Percentiles rank a stretch among this genome's conserved stretches.
Conservation (phyloP, 129 eudicot genomes). For the Helianthus annuus region HanXRQr2.0-SUNRISE NC_035443.2:189810377-189810876, state of each 20-base stretch:
- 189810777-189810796: no score
- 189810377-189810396: constrained; percentile 97
- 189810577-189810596: constrained; percentile 34
- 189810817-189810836: constrained; percentile 74
- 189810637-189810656: constrained; percentile 48
- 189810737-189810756: no score
- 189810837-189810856: constrained; percentile 3
- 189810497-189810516: constrained; percentile 56
- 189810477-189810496: constrained; percentile 63
- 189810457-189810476: constrained; percentile 73
- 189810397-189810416: constrained; percentile 61
- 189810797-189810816: no score
- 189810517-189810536: constrained; percentile 83
- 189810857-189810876: neutral
- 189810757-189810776: no score
- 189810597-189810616: constrained; percentile 57
- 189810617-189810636: constrained; percentile 60
- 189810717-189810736: constrained; percentile 9
- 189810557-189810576: constrained; percentile 82
- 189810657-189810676: constrained; percentile 41
- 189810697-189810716: constrained; percentile 6
- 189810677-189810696: constrained; percentile 11
- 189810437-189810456: constrained; percentile 44
- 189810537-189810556: constrained; percentile 90
- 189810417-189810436: constrained; percentile 45